Evolutionary conservation across 768 basidiomycete genomes (phyloP), one percentile per base, ranked within the genome.

Genomic region (Tylopilus balloui): DNA sequence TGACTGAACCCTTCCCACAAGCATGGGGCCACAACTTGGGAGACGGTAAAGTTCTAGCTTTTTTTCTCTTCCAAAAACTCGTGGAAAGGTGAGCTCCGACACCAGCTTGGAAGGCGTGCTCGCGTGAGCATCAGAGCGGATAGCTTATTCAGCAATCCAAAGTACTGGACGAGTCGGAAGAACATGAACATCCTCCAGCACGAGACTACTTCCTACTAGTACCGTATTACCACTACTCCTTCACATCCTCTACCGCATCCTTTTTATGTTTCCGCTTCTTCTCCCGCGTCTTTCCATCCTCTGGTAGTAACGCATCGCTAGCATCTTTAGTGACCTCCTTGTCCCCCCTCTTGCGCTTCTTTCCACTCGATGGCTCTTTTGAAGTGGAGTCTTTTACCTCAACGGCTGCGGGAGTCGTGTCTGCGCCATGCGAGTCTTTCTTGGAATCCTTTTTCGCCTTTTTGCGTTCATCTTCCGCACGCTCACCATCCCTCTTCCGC

Each of bases 211-310:
- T n/a, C n/a, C n/a, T n/a, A n/a, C n/a, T n/a, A n/a, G n/a, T n/a
- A n/a, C n/a, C n/a, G n/a, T n/a, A n/a, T n/a, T n/a, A n/a, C n/a
- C n/a, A n/a, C 38, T 57, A 58, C 34, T 29, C 44, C 21, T 42
- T 47, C 1, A 37, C 37, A 19, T 23, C 32, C 13, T 52, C 41
- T 11, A 37, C 25, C 19, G 11, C 27, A 15, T 51, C 53, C 31
- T 53, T 46, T 42, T 51, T 56, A 9, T 44, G 47, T 40, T 69
- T 64, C 35, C 66, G 56, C 45, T 66, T 69, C 56, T 66, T 65
- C 54, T 68, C 62, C 56, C 65, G 65, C 40, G 37, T 49, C 48
- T 66, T 61, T n/a, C 42, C 51, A n/a, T 44, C 53, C 55, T 34
- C 58, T 52, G 32, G 56, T 60, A 27, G 51, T 48, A 15, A 50